phyloP scores from a whole-genome alignment of 2,329 filamentous ascomycete species.

The Ophiostoma australiae region DNA sequence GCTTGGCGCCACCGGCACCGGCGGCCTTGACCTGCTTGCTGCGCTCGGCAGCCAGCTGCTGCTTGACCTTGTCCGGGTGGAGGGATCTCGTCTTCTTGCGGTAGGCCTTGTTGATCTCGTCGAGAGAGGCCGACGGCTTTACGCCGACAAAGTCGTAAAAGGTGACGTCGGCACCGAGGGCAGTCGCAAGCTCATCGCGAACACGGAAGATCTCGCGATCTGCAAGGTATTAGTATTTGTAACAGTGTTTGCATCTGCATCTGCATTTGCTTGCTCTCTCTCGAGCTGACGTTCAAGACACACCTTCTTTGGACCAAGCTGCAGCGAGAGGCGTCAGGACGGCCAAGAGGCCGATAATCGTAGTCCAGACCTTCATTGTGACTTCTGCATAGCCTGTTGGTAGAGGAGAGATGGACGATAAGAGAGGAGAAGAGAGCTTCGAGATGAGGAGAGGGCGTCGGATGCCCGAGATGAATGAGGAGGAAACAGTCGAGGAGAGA shows the following conservation, averaged over 20 bases:
- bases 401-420: neutral
- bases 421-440: neutral
- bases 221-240: slow-evolving; percentile 35
- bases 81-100: slow-evolving; percentile 77
- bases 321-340: slow-evolving; percentile 61
- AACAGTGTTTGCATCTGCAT: neutral
- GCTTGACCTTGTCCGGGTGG: slow-evolving; percentile 94
- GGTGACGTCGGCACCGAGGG: slow-evolving; percentile 72
- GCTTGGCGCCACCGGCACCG: slow-evolving; percentile 44
- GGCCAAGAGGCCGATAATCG: slow-evolving; percentile 65
- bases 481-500: neutral
- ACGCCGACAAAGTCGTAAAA: slow-evolving; percentile 95
- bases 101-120: slow-evolving; percentile 91
- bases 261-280: neutral
- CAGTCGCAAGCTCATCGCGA: slow-evolving; percentile 72
- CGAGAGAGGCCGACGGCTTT: slow-evolving; percentile 64
- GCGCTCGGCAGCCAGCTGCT: slow-evolving; percentile 69
- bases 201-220: slow-evolving; percentile 98
- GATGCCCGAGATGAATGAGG: neutral
- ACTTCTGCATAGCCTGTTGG: slow-evolving; percentile 33
- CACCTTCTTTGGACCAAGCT: slow-evolving; percentile 85
- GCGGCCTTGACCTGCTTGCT: slow-evolving; percentile 48
- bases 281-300: slow-evolving; percentile 29
- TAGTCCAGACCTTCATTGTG: slow-evolving; percentile 66
- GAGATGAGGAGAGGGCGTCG: neutral